Evolutionary conservation across 345 rosid genomes (phyloP).

Genomic region (Aurinia saxatilis): DNA sequence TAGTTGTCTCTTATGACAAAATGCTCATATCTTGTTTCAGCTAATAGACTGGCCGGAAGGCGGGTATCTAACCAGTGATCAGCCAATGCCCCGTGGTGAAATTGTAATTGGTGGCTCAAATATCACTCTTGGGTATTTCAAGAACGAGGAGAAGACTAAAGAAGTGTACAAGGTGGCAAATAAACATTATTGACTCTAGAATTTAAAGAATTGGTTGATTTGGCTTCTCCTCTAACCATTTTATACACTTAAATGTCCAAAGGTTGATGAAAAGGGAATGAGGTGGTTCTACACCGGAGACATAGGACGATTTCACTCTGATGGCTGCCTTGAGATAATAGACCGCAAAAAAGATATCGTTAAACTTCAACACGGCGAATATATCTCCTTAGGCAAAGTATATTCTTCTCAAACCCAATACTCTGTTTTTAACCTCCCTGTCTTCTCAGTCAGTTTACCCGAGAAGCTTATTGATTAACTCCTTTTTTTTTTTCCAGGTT

Average conservation of each 20-base stretch:
- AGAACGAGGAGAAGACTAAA: slow-evolving; percentile 75
- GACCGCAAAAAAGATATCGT: slow-evolving; percentile 97
- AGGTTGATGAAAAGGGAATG: slow-evolving; percentile 95
- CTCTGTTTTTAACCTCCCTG: background rate
- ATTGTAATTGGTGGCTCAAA: slow-evolving; percentile 90
- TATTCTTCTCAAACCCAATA: background rate
- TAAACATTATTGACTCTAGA: background rate
- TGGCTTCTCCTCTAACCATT: background rate
- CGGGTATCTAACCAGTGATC: slow-evolving; percentile 62
- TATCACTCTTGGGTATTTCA: slow-evolving; percentile 89
- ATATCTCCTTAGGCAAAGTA: slow-evolving; percentile 97
- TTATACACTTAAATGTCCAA: slow-evolving; percentile 8
- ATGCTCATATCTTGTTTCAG: slow-evolving; percentile 36
- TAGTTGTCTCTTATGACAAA: background rate
- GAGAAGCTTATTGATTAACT: slow-evolving; percentile 12
- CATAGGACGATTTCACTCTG: slow-evolving; percentile 81
- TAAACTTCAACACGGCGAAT: slow-evolving; percentile 98
- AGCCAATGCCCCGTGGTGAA: slow-evolving; percentile 96
- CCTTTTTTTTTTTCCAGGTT: slow-evolving; percentile 43
- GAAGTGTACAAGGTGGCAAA: slow-evolving; percentile 78
- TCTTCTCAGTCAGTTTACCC: background rate
- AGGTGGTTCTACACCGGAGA: slow-evolving; percentile 99
- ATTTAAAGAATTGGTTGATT: background rate
- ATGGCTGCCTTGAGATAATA: slow-evolving; percentile 96
- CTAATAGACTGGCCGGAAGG: slow-evolving; percentile 97